Evolutionary conservation across 768 basidiomycete genomes (phyloP).

Genomic region (Artomyces pyxidatus): DNA sequence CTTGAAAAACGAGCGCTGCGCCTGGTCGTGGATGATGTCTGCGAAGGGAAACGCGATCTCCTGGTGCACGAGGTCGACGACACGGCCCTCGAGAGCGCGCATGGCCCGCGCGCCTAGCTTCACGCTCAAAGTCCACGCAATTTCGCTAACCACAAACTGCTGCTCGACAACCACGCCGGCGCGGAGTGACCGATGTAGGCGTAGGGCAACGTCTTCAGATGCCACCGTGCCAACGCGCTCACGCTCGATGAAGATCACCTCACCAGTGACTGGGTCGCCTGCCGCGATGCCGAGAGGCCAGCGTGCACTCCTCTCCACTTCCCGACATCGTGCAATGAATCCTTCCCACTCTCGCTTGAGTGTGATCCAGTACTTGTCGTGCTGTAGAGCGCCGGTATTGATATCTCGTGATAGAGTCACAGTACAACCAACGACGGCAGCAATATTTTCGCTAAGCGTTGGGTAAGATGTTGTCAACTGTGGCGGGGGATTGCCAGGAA

Average conservation of each 20-base stretch:
- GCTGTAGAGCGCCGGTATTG: slow-evolving; percentile 70
- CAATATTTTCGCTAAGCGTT: slow-evolving; percentile 67
- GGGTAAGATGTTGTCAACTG: slow-evolving; percentile 56
- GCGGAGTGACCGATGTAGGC: slow-evolving; percentile 42
- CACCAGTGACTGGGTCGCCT: slow-evolving; percentile 25
- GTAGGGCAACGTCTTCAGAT: slow-evolving; percentile 59
- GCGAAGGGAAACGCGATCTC: slow-evolving; percentile 71
- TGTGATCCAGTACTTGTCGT: slow-evolving; percentile 75
- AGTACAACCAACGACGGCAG: slow-evolving; percentile 79
- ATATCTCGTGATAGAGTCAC: slow-evolving; percentile 66
- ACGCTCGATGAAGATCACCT: slow-evolving; percentile 62
- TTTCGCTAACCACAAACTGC: slow-evolving; percentile 48
- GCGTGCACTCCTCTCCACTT: slow-evolving; percentile 79
- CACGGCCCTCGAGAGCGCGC: slow-evolving; percentile 43
- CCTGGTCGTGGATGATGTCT: slow-evolving; percentile 67
- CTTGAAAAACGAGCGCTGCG: slow-evolving; percentile 41
- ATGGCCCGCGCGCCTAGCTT: slow-evolving; percentile 33
- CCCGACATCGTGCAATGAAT: slow-evolving; percentile 83
- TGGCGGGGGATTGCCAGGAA: slow-evolving; percentile 47
- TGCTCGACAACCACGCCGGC: slow-evolving; percentile 37
- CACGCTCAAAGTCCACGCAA: slow-evolving; percentile 54
- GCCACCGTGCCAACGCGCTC: slow-evolving; percentile 65
- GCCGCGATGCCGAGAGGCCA: slow-evolving; percentile 68
- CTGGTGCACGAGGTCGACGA: slow-evolving; percentile 62
- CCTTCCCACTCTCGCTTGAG: slow-evolving; percentile 95